phyloP scores from a whole-genome alignment of 441 rosid species.

The Geranium incanum region DNA sequence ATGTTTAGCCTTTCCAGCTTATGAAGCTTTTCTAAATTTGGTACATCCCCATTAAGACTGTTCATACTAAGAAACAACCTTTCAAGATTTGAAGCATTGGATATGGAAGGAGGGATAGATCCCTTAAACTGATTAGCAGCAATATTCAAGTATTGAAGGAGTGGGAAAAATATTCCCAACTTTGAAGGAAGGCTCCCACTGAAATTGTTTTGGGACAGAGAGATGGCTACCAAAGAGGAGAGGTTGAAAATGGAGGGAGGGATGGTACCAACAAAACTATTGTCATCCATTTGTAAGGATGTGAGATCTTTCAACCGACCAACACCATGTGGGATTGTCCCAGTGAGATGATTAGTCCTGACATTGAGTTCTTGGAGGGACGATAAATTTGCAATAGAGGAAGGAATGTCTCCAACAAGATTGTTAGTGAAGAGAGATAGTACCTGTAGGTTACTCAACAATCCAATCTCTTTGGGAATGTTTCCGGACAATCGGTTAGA shows the following conservation, averaged over 20 bases:
- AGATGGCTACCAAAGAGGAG: not conserved
- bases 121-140: constrained; percentile 8
- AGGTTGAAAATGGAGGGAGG: constrained; percentile 28
- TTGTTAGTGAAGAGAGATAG: not conserved
- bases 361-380: constrained; percentile 7
- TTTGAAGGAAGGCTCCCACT: constrained; percentile 19
- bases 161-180: constrained; percentile 16
- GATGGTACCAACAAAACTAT: constrained; percentile 18
- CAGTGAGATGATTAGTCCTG: constrained; percentile 4
- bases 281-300: not conserved
- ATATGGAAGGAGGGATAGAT: constrained; percentile 21
- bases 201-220: constrained; percentile 11
- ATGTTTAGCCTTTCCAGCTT: not conserved
- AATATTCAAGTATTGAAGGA: not conserved
- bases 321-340: constrained; percentile 18
- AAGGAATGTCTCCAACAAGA: constrained; percentile 19
- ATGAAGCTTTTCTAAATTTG: constrained; percentile 2
- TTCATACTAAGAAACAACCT: no score
- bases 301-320: constrained; percentile 15
- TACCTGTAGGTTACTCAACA: not conserved
- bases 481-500: constrained; percentile 3
- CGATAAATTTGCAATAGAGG: constrained; percentile 21
- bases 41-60: not conserved
- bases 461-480: not conserved
- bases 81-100: constrained; percentile 21